Conservation (phyloP, 2,329 filamentous ascomycete species). For the Penicillium sp. region DNA sequence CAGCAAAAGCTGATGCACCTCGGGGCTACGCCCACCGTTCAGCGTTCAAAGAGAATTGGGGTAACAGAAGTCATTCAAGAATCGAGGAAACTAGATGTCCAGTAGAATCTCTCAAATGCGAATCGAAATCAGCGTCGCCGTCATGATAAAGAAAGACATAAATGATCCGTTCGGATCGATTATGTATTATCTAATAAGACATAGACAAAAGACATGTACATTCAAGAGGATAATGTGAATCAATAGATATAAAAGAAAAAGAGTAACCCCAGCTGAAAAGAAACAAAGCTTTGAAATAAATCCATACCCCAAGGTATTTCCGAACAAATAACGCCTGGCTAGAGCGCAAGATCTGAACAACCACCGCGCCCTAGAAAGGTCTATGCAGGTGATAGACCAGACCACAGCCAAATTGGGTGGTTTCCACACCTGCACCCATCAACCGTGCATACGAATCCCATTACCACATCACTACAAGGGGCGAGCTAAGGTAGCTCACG, state of each 20-base stretch:
- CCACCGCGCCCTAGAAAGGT: background rate
- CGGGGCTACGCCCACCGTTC: background rate
- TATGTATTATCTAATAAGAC: slow-evolving; percentile 43
- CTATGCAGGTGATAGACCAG: background rate
- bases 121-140: slow-evolving; percentile 9
- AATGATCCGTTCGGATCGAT: slow-evolving; percentile 36
- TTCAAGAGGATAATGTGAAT: slow-evolving; percentile 13
- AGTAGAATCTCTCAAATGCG: slow-evolving; percentile 11
- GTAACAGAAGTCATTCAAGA: slow-evolving; percentile 6
- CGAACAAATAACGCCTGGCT: slow-evolving; percentile 17
- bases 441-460: slow-evolving; percentile 4
- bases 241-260: slow-evolving; percentile 8
- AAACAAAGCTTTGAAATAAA: slow-evolving; percentile 2
- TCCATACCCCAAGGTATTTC: slow-evolving; percentile 5
- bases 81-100: slow-evolving; percentile 23
- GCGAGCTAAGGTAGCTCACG: slow-evolving; percentile 7
- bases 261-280: slow-evolving; percentile 5
- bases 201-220: slow-evolving; percentile 25
- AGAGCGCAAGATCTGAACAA: slow-evolving; percentile 5
- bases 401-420: background rate
- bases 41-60: no score
- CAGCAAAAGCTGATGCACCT: background rate
- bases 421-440: slow-evolving; percentile 3
- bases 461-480: slow-evolving; percentile 4
- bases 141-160: slow-evolving; percentile 21